These are phyloP conservation scores for Aureobasidium sp. DNA, from an alignment of 2,329 filamentous ascomycete genomes.

Conservation along the genomic window DNA sequence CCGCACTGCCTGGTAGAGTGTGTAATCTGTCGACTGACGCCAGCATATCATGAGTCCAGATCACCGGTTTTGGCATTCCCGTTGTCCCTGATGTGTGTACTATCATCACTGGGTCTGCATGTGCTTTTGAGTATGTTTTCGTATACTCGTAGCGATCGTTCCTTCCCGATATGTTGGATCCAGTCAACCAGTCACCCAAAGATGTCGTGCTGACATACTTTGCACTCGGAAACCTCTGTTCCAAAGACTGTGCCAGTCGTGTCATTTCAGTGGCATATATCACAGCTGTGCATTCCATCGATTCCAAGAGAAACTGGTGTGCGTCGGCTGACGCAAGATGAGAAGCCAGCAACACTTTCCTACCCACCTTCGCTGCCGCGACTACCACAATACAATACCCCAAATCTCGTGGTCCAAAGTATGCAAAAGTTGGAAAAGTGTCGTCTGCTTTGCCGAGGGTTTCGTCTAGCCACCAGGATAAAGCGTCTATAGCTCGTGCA, in stretches of 20 bases:
- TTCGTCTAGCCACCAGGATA: constrained; percentile 17
- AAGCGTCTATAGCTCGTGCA: constrained; percentile 13
- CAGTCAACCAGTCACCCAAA: neutral
- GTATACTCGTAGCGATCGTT: neutral
- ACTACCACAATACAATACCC: constrained; percentile 12
- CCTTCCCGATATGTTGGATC: no score
- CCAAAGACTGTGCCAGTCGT: neutral
- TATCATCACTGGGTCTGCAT: constrained; percentile 16
- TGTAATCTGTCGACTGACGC: constrained; percentile 8
- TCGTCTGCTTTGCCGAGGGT: constrained; percentile 8
- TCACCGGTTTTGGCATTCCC: constrained; percentile 19
- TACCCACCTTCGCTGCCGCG: constrained; percentile 21
- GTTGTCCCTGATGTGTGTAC: constrained; percentile 21
- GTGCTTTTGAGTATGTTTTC: constrained; percentile 10
- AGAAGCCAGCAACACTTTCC: constrained; percentile 16
- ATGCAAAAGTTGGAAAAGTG: constrained; percentile 16
- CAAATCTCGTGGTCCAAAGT: constrained; percentile 19
- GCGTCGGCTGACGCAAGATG: constrained; percentile 19
- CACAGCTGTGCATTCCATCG: neutral
- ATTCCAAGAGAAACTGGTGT: neutral
- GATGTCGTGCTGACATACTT: neutral
- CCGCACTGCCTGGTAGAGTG: constrained; percentile 6
- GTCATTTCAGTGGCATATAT: constrained; percentile 4
- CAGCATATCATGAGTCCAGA: constrained; percentile 20
- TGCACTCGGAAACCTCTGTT: neutral